Conservation (phyloP, 2,329 filamentous ascomycete species). For the Fusarium camptoceras region DNA sequence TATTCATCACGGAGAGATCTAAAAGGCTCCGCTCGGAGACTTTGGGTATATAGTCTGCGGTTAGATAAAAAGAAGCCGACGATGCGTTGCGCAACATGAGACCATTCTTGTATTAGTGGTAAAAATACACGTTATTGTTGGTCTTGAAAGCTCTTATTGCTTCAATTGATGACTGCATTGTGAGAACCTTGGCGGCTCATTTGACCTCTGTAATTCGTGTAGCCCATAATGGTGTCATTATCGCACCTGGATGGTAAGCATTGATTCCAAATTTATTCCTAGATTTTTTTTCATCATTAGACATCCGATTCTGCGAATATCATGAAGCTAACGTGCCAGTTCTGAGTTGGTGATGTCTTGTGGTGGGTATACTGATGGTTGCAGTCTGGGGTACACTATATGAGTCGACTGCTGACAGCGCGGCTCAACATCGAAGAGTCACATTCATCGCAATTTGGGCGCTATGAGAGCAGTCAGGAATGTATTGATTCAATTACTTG, state of each 20-base stretch:
- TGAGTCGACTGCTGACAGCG: not conserved
- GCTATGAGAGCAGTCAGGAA: not conserved
- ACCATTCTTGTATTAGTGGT: not conserved
- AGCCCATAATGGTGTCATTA: too few relatives aligned
- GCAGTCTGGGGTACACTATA: not conserved
- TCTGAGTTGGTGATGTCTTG: not conserved
- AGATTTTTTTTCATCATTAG: fast-evolving
- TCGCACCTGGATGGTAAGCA: not conserved
- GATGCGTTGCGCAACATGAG: not conserved
- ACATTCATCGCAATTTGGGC: not conserved
- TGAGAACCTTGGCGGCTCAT: not conserved
- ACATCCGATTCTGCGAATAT: fast-evolving
- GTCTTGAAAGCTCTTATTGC: fast-evolving
- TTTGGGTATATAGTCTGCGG: conserved; percentile 12
- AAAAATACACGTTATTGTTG: fast-evolving
- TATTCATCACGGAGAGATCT: conserved; percentile 21
- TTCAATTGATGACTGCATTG: not conserved
- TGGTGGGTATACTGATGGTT: not conserved
- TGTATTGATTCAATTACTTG: fast-evolving
- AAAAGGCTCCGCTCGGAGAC: conserved; percentile 44
- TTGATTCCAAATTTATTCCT: not conserved
- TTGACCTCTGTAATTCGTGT: not conserved
- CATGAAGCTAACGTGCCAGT: fast-evolving
- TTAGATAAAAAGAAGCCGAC: conserved; percentile 3
- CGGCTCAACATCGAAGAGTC: not conserved